Conservation (phyloP, 306 rosid species). For the Rosa lucieae region DNA sequence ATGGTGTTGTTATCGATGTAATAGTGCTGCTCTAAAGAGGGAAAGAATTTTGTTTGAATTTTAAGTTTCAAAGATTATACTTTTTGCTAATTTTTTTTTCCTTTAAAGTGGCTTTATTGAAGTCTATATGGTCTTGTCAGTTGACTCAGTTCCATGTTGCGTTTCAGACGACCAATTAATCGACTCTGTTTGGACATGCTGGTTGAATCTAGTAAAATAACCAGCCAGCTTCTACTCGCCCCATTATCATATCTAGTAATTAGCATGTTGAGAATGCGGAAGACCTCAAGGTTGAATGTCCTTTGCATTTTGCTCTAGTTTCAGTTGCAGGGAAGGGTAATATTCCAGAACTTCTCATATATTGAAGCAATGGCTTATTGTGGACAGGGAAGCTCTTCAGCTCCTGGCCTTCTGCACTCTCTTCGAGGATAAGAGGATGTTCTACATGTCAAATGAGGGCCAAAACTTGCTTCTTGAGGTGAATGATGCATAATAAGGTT, state of each 20-base stretch:
- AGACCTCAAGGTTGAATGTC: too few relatives aligned
- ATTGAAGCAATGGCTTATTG: conserved; percentile 34
- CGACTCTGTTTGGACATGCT: not conserved
- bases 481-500: conserved; percentile 24
- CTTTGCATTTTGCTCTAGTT: too few relatives aligned
- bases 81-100: not conserved
- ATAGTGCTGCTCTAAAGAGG: not conserved
- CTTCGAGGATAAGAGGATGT: conserved; percentile 90
- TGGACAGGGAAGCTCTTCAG: conserved; percentile 59
- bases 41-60: not conserved
- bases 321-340: too few relatives aligned
- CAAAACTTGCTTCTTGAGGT: conserved; percentile 86
- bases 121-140: not conserved
- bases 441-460: conserved; percentile 98
- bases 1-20: not conserved
- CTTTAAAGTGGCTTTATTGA: not conserved
- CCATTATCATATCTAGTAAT: not conserved
- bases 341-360: too few relatives aligned
- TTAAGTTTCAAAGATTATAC: not conserved
- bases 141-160: not conserved
- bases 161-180: not conserved
- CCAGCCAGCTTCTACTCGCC: not conserved
- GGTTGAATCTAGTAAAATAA: not conserved
- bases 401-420: conserved; percentile 40
- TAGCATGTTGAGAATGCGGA: too few relatives aligned